phyloP scores from a whole-genome alignment of 1,284 basidiomycete genomes.

The Austroboletus niveus region DNA sequence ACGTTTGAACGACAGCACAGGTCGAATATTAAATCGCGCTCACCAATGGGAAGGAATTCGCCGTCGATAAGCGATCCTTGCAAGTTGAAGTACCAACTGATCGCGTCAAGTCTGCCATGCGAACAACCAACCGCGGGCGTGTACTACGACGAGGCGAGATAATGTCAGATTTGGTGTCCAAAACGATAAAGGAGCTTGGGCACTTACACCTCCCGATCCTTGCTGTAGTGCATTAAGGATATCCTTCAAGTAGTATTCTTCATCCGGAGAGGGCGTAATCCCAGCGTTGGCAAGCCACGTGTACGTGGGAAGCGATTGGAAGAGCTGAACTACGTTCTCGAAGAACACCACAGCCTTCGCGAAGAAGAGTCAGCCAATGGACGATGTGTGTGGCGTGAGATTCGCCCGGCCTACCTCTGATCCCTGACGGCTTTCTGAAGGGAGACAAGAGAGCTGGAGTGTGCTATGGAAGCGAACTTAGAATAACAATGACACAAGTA shows the following conservation, averaged over 20 bases:
- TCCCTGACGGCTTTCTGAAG: constrained; percentile 52
- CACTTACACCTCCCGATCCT: constrained; percentile 44
- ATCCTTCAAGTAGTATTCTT: constrained; percentile 57
- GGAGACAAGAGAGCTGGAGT: constrained; percentile 57
- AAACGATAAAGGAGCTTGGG: constrained; percentile 45
- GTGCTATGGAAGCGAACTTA: constrained; percentile 43
- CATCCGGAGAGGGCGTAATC: constrained; percentile 60
- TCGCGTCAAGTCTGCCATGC: constrained; percentile 45
- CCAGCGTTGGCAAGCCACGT: constrained; percentile 67
- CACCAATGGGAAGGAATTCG: constrained; percentile 58
- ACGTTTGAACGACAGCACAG: neutral
- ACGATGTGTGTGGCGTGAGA: too few relatives aligned
- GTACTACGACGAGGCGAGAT: constrained; percentile 34
- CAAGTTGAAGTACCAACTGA: constrained; percentile 69
- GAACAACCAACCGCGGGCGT: constrained; percentile 60
- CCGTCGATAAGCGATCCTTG: constrained; percentile 68
- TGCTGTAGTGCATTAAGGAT: constrained; percentile 56
- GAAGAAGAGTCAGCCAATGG: constrained; percentile 7
- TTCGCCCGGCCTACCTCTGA: constrained; percentile 45
- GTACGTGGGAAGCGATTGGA: constrained; percentile 67
- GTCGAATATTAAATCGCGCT: constrained; percentile 4
- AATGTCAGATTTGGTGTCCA: constrained; percentile 10
- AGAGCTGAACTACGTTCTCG: constrained; percentile 59
- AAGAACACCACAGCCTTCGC: constrained; percentile 70
- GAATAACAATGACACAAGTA: constrained; percentile 3